Evolutionary conservation across 2,329 filamentous ascomycete genomes (phyloP).

Genomic region (Ophiocordyceps unilateralis): DNA sequence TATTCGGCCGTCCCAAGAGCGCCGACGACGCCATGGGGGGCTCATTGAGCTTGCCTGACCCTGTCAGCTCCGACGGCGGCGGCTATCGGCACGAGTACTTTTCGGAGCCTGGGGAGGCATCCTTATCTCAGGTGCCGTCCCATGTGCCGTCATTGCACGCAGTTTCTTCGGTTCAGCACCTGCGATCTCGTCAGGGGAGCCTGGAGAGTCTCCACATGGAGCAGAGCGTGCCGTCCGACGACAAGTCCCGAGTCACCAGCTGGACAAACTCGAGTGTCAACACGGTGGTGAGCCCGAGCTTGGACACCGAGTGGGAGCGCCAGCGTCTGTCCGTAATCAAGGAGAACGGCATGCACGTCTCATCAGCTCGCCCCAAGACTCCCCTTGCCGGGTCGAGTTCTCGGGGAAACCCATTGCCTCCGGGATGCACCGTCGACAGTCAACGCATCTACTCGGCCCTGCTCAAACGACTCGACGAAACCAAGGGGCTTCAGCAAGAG

Average conservation of each 20-base stretch:
- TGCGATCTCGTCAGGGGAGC: conserved; percentile 37
- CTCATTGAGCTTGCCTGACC: conserved; percentile 3
- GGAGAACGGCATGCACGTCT: conserved; percentile 27
- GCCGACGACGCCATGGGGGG: conserved; percentile 3
- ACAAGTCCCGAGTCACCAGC: conserved; percentile 52
- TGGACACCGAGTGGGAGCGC: conserved; percentile 25
- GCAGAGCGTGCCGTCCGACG: conserved; percentile 22
- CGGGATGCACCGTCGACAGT: conserved; percentile 25
- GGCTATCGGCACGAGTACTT: conserved; percentile 15
- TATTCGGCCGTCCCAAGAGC: conserved; percentile 14
- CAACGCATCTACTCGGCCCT: conserved; percentile 46
- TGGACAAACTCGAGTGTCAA: conserved; percentile 49
- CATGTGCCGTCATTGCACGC: conserved; percentile 32
- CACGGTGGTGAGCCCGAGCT: conserved; percentile 28
- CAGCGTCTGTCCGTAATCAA: conserved; percentile 49
- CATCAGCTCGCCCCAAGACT: conserved; percentile 17
- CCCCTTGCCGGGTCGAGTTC: background rate
- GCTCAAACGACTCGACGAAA: conserved; percentile 35
- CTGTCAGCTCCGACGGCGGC: conserved; percentile 10
- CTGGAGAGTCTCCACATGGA: conserved; percentile 29
- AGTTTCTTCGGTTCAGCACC: conserved; percentile 25
- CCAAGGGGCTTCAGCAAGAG: conserved; percentile 8
- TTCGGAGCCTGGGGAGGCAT: conserved; percentile 20
- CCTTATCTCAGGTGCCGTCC: conserved; percentile 30
- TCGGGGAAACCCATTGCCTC: background rate